Evolutionary conservation across 352 stramenopile species (phyloP), one percentile per base, ranked within the genome.

Genomic region (Phytophthora cajani): DNA sequence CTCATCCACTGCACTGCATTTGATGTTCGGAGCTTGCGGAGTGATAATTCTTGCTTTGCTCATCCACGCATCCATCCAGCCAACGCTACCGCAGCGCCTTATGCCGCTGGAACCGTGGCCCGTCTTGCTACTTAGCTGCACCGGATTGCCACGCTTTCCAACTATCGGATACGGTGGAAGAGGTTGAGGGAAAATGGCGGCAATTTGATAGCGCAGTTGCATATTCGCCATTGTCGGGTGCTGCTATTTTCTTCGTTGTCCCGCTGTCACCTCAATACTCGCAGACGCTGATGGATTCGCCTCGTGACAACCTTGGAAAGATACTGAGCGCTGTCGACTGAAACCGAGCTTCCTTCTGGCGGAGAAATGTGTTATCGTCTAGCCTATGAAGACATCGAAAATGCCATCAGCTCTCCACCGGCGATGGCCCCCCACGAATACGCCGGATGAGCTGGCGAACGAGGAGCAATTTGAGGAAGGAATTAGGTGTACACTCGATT

Each of bases 41-140:
- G 2, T 66, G 8, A n/a, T 46, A 17, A 46, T 79, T 1, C 47
- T 77, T 12, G 59, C 23, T 1, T 36, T 76, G 33, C 72, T 77
- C 21, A 46, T 72, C 11, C 46, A 65, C 7, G 63, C 69, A 3
- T 72, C 65, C 5, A 11, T 50, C 3, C 47, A 77, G 3, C 60
- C 68, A 21, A 50, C 49, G 3, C 23, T 74, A 17, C 32, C 54
- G 0, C 58, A 79, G 17, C 77, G 69, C 25, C 27, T 57, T 23
- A 58, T 77, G 6, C 64, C 74, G 27, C 71, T 80, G n/a, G 58
- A 65, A n/a, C 75, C 78, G 3, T 82, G 75, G 78, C 12, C 65
- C 67, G 10, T 77, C 75, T 1, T 86, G 79, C 30, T 75, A 79
- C 32, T 51, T 84, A 5, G 62, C 75, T 2, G 58, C 64, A 16